Base-by-base conservation (phyloP, 2,329 filamentous ascomycete genomes). In the Penicillium sp. region DNA sequence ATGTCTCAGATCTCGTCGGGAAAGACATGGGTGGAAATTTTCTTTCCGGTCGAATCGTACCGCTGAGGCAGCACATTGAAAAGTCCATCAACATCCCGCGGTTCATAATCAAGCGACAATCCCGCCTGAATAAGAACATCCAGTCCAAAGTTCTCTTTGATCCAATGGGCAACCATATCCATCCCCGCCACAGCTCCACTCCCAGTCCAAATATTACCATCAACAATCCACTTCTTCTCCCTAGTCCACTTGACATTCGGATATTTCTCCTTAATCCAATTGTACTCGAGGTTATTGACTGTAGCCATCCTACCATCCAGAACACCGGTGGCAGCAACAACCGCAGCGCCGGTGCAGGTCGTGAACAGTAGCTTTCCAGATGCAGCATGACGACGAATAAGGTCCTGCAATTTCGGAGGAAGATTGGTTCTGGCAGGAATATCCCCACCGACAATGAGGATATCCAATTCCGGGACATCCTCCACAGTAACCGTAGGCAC, bases 201-300 rank as follows among this genome's bases (percentile, higher is more conserved):
- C 0, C 74, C 75, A 2, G 79, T 81, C 80, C 80, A 81, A 31
- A 81, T 71, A 38, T 80, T 79, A 0, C 71, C 75, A 49, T 81
- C 77, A 0, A 76, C 56, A 54, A 80, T 67, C 78, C 79, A 82
- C 60, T 80, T 76, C 57, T 72, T 73, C 27, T 78, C 72, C 29
- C 62, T 68, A 1, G 72, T 73, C 41, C 41, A 43, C 13, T 43
- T 43, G 21, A 43, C 41, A 17, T 43, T 25, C 7, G 41, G 41
- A 21, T 43, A 43, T 6, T 17, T 43, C 41, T 43, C 25, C 21
- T 43, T 43, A 9, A 25, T 4, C 41, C 41, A 43, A 25, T 43
- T 25, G 41, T 43, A 43, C 41, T 43, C 41, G 13, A 43, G 13
- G 13, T 43, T 43, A 43, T 43, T 43, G 41, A 43, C 41, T 3